Conservation (phyloP, 164 flowering plant genomes). For the Buxus sempervirens region DNA sequence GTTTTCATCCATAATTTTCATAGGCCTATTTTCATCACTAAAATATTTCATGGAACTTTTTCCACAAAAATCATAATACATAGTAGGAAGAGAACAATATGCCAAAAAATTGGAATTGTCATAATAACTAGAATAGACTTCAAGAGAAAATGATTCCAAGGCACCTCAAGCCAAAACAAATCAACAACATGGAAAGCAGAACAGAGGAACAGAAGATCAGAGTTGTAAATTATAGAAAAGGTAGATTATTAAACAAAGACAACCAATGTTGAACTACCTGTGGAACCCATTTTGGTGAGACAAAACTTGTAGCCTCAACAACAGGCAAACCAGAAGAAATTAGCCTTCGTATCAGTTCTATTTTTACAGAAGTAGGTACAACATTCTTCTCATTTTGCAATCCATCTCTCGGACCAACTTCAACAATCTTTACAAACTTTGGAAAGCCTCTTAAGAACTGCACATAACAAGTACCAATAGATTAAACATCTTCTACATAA, state of each 20-base stretch:
- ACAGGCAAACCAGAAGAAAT: conserved; percentile 79
- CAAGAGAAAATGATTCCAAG: neutral
- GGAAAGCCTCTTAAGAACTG: conserved; percentile 68
- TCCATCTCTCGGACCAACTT: conserved; percentile 99
- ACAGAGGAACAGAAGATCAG: too few relatives aligned
- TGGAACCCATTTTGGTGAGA: conserved; percentile 99
- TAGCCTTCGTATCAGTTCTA: conserved; percentile 72
- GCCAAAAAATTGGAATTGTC: neutral
- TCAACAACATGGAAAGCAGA: neutral
- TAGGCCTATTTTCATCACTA: too few relatives aligned
- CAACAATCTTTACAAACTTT: conserved; percentile 90
- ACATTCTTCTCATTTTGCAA: conserved; percentile 91
- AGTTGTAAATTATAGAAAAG: neutral
- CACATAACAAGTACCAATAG: conserved; percentile 16
- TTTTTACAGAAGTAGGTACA: conserved; percentile 78
- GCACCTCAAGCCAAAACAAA: too few relatives aligned
- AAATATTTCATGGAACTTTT: too few relatives aligned
- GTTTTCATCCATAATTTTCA: too few relatives aligned
- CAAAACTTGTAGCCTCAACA: conserved; percentile 97
- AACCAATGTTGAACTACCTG: conserved; percentile 54
- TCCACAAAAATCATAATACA: too few relatives aligned
- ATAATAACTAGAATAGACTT: too few relatives aligned
- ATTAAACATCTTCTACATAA: neutral
- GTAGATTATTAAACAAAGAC: neutral
- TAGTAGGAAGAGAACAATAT: neutral